Base-by-base conservation (phyloP, 495 filamentous ascomycete species). In the Jackrogersella multiformis region DNA sequence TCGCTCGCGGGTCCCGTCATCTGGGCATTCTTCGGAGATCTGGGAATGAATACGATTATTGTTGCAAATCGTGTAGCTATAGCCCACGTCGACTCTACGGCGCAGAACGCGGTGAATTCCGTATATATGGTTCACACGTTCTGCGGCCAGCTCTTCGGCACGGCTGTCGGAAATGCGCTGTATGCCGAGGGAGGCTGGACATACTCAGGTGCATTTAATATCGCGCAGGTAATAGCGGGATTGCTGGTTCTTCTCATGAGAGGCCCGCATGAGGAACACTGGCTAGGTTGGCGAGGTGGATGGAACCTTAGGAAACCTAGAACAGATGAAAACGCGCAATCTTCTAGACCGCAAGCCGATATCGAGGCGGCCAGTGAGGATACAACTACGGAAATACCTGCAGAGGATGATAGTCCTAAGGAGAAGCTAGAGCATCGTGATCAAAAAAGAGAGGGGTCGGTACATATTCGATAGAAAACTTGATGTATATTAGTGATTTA, bases 121-220 rank as follows among this genome's bases (percentile, higher is more conserved):
- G 86, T 86, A 6, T 93, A 88, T 65, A 92, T 92, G 90, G 80
- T 93, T 0, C 76, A 80, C 16, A 85, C 83, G 0, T 93, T 93
- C 69, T 85, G 81, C 64, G 90, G 90, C 0, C 90, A 92, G 78
- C 72, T 93, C 3, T 84, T 86, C 63, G 90, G 90, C 0, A 93
- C 90, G 0, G 80, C 86, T 0, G 88, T 85, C 1, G 90, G 90
- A 2, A 91, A 89, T 68, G 78, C 80, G 35, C 66, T 92, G 1
- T 92, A 90, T 73, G 86, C 88, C n/a, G 56, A 74, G 4, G 80
- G 80, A 0, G 90, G 90, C 0, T 92, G 90, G 90, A 80, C 84
- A 12, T 75, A 78, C 15, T 85, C 83, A 28, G 88, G 88, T 1
- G 85, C 83, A 55, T 82, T 85, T 13, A 88, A 85, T 69, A 75